phyloP scores from a whole-genome alignment of 768 basidiomycete genomes.

The Fomitopsis serialis region DNA sequence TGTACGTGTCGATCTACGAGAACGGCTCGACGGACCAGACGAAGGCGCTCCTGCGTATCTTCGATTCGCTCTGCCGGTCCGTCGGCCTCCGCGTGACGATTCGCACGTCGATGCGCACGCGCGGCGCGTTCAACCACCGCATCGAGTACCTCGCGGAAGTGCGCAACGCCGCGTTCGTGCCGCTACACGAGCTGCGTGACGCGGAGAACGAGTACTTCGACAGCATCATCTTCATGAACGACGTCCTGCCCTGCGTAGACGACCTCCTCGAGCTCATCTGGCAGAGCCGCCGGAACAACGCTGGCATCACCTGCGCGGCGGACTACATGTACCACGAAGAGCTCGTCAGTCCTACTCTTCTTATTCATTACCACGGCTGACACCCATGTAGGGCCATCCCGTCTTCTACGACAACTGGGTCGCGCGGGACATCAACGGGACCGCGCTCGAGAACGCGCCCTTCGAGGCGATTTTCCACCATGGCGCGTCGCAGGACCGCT shows the following conservation, averaged over 20 bases:
- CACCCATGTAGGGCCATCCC: constrained; percentile 52
- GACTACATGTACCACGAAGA: constrained; percentile 99
- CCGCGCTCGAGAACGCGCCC: constrained; percentile 95
- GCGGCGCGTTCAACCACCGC: constrained; percentile 97
- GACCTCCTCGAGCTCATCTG: constrained; percentile 97
- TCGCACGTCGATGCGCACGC: constrained; percentile 84
- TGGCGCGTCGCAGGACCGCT: constrained; percentile 64
- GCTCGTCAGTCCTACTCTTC: constrained; percentile 46
- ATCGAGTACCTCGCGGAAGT: constrained; percentile 99
- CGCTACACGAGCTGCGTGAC: constrained; percentile 90
- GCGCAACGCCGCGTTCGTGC: constrained; percentile 96
- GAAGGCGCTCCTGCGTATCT: constrained; percentile 91
- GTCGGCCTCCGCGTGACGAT: constrained; percentile 94
- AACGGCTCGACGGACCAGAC: constrained; percentile 99
- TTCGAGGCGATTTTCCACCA: constrained; percentile 95
- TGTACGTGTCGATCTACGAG: constrained; percentile 98
- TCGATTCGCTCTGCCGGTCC: constrained; percentile 84
- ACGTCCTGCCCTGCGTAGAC: constrained; percentile 95
- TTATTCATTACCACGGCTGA: not conserved
- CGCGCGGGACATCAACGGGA: constrained; percentile 96
- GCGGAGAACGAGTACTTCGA: constrained; percentile 93
- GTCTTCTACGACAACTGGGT: constrained; percentile 99
- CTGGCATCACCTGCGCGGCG: constrained; percentile 95
- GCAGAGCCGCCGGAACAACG: constrained; percentile 90
- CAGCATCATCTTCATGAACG: constrained; percentile 98